phyloP scores from a whole-genome alignment of 2,329 filamentous ascomycete genomes.

The Geosmithia morbida region DNA sequence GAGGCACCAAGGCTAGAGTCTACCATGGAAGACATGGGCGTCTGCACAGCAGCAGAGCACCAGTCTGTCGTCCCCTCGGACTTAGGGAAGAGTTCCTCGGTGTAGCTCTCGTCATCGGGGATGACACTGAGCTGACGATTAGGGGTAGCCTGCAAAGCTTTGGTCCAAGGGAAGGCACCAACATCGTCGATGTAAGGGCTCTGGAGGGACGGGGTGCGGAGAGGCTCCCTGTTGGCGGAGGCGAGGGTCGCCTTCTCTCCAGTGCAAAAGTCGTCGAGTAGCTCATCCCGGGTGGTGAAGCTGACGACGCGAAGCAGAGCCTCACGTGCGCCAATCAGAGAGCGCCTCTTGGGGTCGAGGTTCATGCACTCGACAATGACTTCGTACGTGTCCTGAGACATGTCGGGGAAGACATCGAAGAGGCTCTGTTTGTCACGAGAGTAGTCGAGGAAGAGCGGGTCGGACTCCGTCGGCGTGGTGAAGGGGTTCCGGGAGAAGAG shows the following conservation, averaged over 20 bases:
- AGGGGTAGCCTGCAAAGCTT: slow-evolving; percentile 66
- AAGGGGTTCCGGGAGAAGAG: slow-evolving; percentile 96
- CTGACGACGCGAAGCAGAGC: slow-evolving; percentile 68
- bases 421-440: slow-evolving; percentile 86
- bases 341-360: slow-evolving; percentile 79
- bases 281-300: slow-evolving; percentile 90
- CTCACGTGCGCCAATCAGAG: slow-evolving; percentile 61
- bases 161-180: slow-evolving; percentile 89
- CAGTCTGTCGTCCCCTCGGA: slow-evolving; percentile 62
- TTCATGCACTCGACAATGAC: slow-evolving; percentile 84
- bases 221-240: slow-evolving; percentile 83
- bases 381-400: slow-evolving; percentile 97
- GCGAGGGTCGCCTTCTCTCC: slow-evolving; percentile 64
- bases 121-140: slow-evolving; percentile 79
- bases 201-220: slow-evolving; percentile 89
- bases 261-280: slow-evolving; percentile 84
- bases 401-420: slow-evolving; percentile 95
- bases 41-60: slow-evolving; percentile 63
- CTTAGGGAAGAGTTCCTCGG: slow-evolving; percentile 72
- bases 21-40: slow-evolving; percentile 68
- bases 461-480: slow-evolving; percentile 75
- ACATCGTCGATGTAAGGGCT: slow-evolving; percentile 61
- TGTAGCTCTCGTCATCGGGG: slow-evolving; percentile 63
- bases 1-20: slow-evolving; percentile 73
- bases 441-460: slow-evolving; percentile 87